Evolutionary conservation across 352 stramenopile genomes (phyloP).

Genomic region (Pythium myriotylum): DNA sequence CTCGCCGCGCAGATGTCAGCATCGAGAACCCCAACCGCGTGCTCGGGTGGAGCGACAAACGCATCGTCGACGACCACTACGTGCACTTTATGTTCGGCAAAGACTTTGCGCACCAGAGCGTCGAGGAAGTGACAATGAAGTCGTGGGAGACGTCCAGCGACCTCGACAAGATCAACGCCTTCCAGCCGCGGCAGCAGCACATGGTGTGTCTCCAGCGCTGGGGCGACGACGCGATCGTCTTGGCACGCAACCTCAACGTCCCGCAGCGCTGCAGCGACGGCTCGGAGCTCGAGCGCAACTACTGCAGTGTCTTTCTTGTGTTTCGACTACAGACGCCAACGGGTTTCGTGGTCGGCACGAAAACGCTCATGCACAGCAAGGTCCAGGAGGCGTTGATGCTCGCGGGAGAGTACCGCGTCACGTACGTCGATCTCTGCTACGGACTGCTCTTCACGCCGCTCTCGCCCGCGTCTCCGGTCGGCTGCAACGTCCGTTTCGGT

Average conservation of each 20-base stretch:
- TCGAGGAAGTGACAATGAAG: conserved; percentile 23
- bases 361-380: conserved; percentile 8
- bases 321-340: conserved; percentile 22
- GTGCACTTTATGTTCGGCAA: conserved; percentile 36
- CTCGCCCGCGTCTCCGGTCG: not conserved
- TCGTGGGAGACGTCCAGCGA: conserved; percentile 30
- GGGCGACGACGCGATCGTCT: conserved; percentile 28
- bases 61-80: conserved; percentile 24
- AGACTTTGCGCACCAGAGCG: conserved; percentile 26
- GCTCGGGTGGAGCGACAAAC: conserved; percentile 31
- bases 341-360: conserved; percentile 24
- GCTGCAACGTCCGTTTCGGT: conserved; percentile 30
- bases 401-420: conserved; percentile 22
- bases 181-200: conserved; percentile 26
- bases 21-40: conserved; percentile 19
- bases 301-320: conserved; percentile 28
- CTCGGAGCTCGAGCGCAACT: conserved; percentile 25
- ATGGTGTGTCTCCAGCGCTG: conserved; percentile 24
- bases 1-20: conserved; percentile 14
- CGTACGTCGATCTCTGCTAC: conserved; percentile 30
- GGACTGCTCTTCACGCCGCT: conserved; percentile 27
- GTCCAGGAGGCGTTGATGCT: conserved; percentile 10
- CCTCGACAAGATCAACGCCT: conserved; percentile 24
- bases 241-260: conserved; percentile 27
- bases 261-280: conserved; percentile 21